Base-by-base conservation (phyloP, 768 basidiomycete genomes). In the Suillus plorans region DNA sequence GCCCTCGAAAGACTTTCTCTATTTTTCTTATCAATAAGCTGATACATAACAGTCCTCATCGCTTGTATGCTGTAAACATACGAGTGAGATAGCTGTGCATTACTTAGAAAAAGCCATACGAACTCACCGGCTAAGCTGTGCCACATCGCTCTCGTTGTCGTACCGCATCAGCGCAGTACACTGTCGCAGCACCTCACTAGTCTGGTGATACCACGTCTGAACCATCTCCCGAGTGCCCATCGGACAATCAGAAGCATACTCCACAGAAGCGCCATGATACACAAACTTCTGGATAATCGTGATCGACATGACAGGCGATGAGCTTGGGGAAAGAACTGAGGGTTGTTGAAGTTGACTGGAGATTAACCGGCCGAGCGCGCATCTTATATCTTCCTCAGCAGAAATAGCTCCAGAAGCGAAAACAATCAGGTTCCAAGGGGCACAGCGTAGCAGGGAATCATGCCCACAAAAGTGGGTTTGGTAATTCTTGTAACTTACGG, bases 181-280 rank as follows among this genome's bases (percentile, higher is more conserved):
- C 28, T 59, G 58, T 31, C 58, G 58, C 18, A 59, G 58, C 7
- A 59, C 58, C 18, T 59, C 58, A 12, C 58, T 59, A 10, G 58
- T 59, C 41, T 59, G 58, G 12, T 59, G 58, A 59, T 59, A 59
- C 58, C 58, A 59, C 10, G 58, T 12, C 18, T 28, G 58, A 25
- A 59, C 58, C 58, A 59, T 59, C 41, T 59, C 58, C 41, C 58
- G 41, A 1, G 58, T 59, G 22, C 58, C 58, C 58, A 59, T 59
- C 1, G 58, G 58, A 3, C 58, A 59, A 28, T 59, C 58, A 5
- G 58, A 59, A 20, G 37, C 10, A 31, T 59, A 59, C 22, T 59
- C 58, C 18, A 59, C 58, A 10, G 58, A 59, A 20, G 39, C 41
- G 8, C 41, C 58, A 3, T 59, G 58, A 28, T 59, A 59, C 25